Evolutionary conservation across 257 asterid genomes (phyloP), one percentile per base, ranked within the genome.

Genomic region (Gentiana macrophylla): DNA sequence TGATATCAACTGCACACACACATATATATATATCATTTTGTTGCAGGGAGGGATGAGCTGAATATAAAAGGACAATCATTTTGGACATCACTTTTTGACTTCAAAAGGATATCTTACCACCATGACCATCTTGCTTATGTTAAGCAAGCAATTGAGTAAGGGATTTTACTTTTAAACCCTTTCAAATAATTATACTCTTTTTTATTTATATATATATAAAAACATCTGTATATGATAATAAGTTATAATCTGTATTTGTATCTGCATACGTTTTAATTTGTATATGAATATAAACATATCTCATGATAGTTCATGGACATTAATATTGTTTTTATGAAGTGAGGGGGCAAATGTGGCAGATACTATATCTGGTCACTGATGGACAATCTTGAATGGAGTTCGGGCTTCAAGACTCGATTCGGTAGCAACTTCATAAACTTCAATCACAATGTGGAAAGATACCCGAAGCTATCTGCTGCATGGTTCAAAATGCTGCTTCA

Each of bases 301-400:
- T 41, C 46, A 41, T 41, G 46, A 41, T 10, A 5, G 8, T 41
- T 41, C 9, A 10, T 41, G 8, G 1, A 12, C n/a, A 1, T 3
- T 35, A 24, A 24, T 9, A 6, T 33, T 1, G 4, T 8, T 51
- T 24, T 5, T 52, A n/a, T 61, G 38, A 24, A 64, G 74, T 50
- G 43, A 64, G 38, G 75, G 75, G 5, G 72, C 65, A 1, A 56
- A 43, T 3, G 75, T 69, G 48, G 62, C 48, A 24, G 79, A 37
- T 65, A 57, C 34, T 74, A 65, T 50, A 75, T 65, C n/a, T 74
- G 79, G 79, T 62, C 79, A 4, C 24, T 73, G 7, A 3, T 69
- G 51, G 75, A 73, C 59, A 74, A 74, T 56, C 70, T 65, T 51
- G 76, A 66, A 46, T 66, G 72, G 72, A 37, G 35, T 4, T 49